A percentile compares a stretch with the other conserved stretches of the same genome.
phyloP scores from a whole-genome alignment of 148 eudicot genomes.

The Cornus kousa region DNA sequence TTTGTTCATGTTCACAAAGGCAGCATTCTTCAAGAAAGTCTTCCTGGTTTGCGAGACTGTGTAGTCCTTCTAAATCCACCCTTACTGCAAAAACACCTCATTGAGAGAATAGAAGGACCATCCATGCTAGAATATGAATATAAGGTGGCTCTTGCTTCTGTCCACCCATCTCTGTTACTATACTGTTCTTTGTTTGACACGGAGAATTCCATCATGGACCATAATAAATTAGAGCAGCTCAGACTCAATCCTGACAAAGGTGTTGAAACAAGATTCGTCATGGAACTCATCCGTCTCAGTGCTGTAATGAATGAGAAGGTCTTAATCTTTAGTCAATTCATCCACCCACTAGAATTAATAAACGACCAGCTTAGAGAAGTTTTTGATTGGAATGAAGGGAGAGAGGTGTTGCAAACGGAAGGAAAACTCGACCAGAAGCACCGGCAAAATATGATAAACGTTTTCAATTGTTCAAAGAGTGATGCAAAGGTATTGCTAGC shows the following conservation, averaged over 20 bases:
- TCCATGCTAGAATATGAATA: slow-evolving; percentile 27
- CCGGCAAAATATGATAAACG: slow-evolving; percentile 32
- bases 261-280: slow-evolving; percentile 44
- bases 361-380: slow-evolving; percentile 18
- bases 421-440: slow-evolving; percentile 33
- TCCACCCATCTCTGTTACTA: slow-evolving; percentile 40
- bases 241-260: slow-evolving; percentile 32
- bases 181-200: slow-evolving; percentile 10
- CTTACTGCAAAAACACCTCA: slow-evolving; percentile 30
- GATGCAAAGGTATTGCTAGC: slow-evolving; percentile 56
- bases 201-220: slow-evolving; percentile 5
- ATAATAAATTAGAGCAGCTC: slow-evolving; percentile 14
- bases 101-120: not conserved
- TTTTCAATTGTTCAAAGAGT: slow-evolving; percentile 41
- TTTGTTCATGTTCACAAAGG: slow-evolving; percentile 65
- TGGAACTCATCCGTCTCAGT: slow-evolving; percentile 46
- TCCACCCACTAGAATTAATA: slow-evolving; percentile 37
- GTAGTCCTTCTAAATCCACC: slow-evolving; percentile 46
- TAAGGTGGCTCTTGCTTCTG: slow-evolving; percentile 39
- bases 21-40: slow-evolving; percentile 36
- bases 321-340: slow-evolving; percentile 52
- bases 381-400: slow-evolving; percentile 45
- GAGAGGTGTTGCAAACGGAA: slow-evolving; percentile 37
- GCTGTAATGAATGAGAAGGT: slow-evolving; percentile 44
- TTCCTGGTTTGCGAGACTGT: slow-evolving; percentile 41